Evolutionary conservation across 805 yeast genomes (phyloP), one percentile per base, ranked within the genome.

Genomic region (Wickerhamiella galacta): DNA sequence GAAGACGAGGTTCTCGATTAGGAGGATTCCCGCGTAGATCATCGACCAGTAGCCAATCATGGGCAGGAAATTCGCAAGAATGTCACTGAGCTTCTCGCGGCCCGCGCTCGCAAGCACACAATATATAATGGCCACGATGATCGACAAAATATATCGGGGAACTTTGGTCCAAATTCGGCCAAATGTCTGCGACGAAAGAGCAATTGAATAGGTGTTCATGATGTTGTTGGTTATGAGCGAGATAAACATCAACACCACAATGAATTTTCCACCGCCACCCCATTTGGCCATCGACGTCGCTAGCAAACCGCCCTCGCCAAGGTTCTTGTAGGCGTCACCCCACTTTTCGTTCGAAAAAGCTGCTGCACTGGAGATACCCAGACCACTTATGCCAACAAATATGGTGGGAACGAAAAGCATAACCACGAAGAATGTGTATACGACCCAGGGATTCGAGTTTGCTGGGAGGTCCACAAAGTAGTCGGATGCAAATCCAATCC

Each of bases 21-120:
- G 38, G 21, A 80, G 54, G 28, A 81, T 51, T n/a, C 69, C 66
- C 45, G 75, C 69, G 52, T 81, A 82, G 57, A 81, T 78, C 37
- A 85, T 70, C 35, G 79, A 69, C 94, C 94, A 81, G 56, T 81
- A 81, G 2, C 93, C 93, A 37, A 81, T 68, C 93, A 81, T 81
- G 7, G 94, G 93, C 46, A 81, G 58, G 54, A 81, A 81, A 47
- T 81, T 81, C 8, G 81, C 72, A 43, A 81, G 58, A 38, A 82
- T 79, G 3, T 70, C 62, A 36, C 80, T 62, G 49, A 82, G 76
- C 44, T 74, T 72, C 48, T 75, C 58, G 44, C 76, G 64, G 8
- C 94, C 94, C 16, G 68, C 85, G 38, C 80, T 56, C 1, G 93
- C 74, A 49, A 81, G 67, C 3, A 75, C 70, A 39, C 78, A 58